Percentiles rank a stretch among this genome's conserved stretches.
Conservation (phyloP, 257 asterid genomes). For the Lycium ferocissimum region DNA sequence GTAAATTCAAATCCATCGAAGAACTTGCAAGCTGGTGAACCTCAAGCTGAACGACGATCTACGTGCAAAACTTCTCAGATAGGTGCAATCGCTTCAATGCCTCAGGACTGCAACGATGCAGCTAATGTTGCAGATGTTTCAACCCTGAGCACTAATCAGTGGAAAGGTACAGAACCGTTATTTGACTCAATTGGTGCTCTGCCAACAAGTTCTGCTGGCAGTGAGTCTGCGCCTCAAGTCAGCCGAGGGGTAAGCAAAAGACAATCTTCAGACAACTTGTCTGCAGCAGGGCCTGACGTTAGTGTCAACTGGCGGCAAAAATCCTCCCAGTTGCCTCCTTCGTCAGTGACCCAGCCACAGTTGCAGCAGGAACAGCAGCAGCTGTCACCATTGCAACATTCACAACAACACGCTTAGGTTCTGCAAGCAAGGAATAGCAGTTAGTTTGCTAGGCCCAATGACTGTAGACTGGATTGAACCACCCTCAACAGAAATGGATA, state of each 20-base stretch:
- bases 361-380: conserved; percentile 52
- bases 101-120: conserved; percentile 49
- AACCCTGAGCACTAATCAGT: conserved; percentile 51
- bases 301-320: conserved; percentile 57
- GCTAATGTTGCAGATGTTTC: conserved; percentile 46
- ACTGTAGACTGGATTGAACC: conserved; percentile 68
- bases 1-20: conserved; percentile 46
- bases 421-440: conserved; percentile 67
- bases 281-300: conserved; percentile 55
- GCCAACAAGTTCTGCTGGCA: conserved; percentile 48
- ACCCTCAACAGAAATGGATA: conserved; percentile 31
- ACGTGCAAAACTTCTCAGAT: conserved; percentile 52
- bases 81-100: conserved; percentile 44
- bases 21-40: conserved; percentile 56
- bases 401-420: conserved; percentile 68
- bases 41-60: conserved; percentile 57
- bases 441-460: conserved; percentile 57
- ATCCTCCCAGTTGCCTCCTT: conserved; percentile 51
- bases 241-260: conserved; percentile 61
- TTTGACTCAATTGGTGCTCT: conserved; percentile 55
- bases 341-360: conserved; percentile 47
- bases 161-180: conserved; percentile 58
- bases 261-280: conserved; percentile 52
- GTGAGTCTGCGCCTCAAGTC: conserved; percentile 52
- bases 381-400: conserved; percentile 47